Conservation (phyloP, 352 stramenopile species). For the Pythium dissotocum region DNA sequence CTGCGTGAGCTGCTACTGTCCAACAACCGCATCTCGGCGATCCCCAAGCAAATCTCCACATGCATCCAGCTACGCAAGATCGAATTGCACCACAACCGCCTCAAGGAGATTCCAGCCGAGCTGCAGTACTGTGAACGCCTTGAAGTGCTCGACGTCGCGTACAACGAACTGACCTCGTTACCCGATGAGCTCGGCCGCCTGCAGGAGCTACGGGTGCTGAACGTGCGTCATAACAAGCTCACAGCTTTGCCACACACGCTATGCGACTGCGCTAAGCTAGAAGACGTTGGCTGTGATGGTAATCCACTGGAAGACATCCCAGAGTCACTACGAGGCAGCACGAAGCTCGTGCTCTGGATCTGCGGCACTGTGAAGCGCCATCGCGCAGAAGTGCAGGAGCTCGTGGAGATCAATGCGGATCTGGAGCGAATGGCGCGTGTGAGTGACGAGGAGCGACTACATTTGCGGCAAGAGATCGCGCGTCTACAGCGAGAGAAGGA, state of each 20-base stretch:
- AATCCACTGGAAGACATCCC: conserved; percentile 68
- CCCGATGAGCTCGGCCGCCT: conserved; percentile 57
- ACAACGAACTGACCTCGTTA: conserved; percentile 61
- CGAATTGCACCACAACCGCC: conserved; percentile 65
- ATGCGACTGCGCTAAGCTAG: conserved; percentile 62
- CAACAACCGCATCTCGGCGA: conserved; percentile 58
- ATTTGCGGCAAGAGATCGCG: conserved; percentile 64
- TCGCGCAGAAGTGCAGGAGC: conserved; percentile 55
- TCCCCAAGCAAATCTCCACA: conserved; percentile 53
- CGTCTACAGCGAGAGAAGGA: conserved; percentile 64
- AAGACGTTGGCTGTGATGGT: conserved; percentile 53
- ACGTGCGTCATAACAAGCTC: conserved; percentile 76
- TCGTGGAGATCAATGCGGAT: conserved; percentile 76
- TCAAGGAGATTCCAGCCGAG: conserved; percentile 58
- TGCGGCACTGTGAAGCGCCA: conserved; percentile 77
- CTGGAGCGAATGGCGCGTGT: conserved; percentile 72
- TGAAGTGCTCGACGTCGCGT: conserved; percentile 64
- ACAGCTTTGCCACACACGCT: conserved; percentile 65
- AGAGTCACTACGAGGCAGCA: conserved; percentile 67
- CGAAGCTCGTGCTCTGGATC: conserved; percentile 79
- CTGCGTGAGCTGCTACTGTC: conserved; percentile 62
- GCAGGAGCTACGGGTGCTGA: conserved; percentile 53
- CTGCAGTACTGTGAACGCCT: conserved; percentile 72
- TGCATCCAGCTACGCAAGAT: conserved; percentile 73
- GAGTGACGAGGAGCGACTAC: conserved; percentile 71